Base-by-base conservation (phyloP, 192 early-diverging fungal species). In the Rhizophagus prolifer region DNA sequence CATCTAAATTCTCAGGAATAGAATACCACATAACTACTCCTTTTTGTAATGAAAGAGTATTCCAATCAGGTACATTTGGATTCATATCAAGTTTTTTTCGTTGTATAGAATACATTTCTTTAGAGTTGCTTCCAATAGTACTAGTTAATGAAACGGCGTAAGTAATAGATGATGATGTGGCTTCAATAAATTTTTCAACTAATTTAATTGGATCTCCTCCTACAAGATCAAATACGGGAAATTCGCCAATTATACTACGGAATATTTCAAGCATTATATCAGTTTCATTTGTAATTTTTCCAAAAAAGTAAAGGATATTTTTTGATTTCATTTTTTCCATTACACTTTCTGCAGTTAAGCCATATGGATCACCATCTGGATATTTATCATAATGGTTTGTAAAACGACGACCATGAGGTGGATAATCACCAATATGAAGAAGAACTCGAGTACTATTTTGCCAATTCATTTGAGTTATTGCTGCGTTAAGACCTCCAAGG, bases 401-500 rank as follows among this genome's bases (percentile, higher is more conserved):
- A 61, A 74, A 78, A 64, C 68, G 59, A 4, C 19, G 23, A 44
- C 77, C 77, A 50, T 78, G 77, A 9, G 77, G 70, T 72, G 77
- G 77, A 31, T 12, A 12, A 70, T 78, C 77, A 13, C 67, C 70
- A 41, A 78, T 44, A 13, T 78, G 77, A 14, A 78, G 23, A 46
- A 78, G 34, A n/a, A 78, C 28, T 21, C 70, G 25, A 70, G 71
- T 72, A 3, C 31, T 31, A 70, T 70, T 5, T n/a, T 19, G 4
- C 77, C 77, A 78, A 16, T 28, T 31, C 59, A 78, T 41, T 50
- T 50, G 19, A 16, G 1, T 67, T 54, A 77, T 2, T 58, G 76
- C 76, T n/a, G 72, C 72, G 25, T 78, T 61, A 70, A 78, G 69
- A 16, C 77, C 77, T 6, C 77, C 77, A 9, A 78, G 67, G 9